Conservation (phyloP, 108 stramenopile genomes). For the Cyclotella kingstonii region DNA sequence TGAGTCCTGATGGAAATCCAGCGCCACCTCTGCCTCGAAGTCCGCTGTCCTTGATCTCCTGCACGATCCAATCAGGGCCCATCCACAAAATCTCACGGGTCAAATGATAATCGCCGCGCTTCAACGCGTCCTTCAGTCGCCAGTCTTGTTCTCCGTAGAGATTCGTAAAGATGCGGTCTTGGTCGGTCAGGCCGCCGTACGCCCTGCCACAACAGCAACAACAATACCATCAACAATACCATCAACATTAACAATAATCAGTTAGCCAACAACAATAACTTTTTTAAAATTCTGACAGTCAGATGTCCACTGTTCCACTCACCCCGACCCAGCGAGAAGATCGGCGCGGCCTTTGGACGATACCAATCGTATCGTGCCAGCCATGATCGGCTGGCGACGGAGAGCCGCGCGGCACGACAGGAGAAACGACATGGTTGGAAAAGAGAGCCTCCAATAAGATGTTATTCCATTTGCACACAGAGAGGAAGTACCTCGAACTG, state of each 20-base stretch:
- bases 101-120: slow-evolving; percentile 90
- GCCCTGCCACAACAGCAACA: slow-evolving; percentile 24
- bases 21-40: slow-evolving; percentile 98
- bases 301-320: slow-evolving; percentile 4
- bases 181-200: slow-evolving; percentile 94
- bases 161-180: slow-evolving; percentile 99
- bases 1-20: slow-evolving; percentile 98
- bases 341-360: slow-evolving; percentile 45
- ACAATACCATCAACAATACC: background rate
- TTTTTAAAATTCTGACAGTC: background rate
- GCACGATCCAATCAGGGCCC: slow-evolving; percentile 99
- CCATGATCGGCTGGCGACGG: slow-evolving; percentile 6
- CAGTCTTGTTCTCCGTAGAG: slow-evolving; percentile 99
- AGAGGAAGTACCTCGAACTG: too few species aligned
- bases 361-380: slow-evolving; percentile 9
- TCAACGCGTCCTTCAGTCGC: slow-evolving; percentile 93
- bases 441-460: too few species aligned
- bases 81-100: slow-evolving; percentile 98
- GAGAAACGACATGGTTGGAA: too few species aligned
- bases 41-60: slow-evolving; percentile 99
- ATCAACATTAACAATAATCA: background rate
- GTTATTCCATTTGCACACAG: too few species aligned
- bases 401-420: slow-evolving; percentile 2
- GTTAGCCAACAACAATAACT: background rate
- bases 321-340: slow-evolving; percentile 44